Percentiles rank a stretch among this genome's conserved stretches.
These are phyloP conservation scores for Penicillium maclennaniae DNA, from an alignment of 495 filamentous ascomycete species.

Conservation along the genomic window DNA sequence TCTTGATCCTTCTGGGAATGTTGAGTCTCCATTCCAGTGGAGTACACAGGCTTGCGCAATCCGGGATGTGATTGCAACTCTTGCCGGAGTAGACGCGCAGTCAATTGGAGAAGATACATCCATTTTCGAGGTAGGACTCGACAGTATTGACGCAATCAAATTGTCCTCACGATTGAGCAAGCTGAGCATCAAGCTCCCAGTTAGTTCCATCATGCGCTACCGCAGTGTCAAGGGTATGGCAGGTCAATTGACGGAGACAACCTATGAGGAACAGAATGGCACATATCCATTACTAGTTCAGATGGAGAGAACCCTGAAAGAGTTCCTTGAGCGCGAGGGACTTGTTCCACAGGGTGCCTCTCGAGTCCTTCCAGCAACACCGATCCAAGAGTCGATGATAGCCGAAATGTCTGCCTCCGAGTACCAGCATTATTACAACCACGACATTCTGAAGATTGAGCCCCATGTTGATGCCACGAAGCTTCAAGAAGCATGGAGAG, in stretches of 20 bases:
- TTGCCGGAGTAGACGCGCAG: constrained; percentile 50
- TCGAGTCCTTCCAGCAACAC: constrained; percentile 64
- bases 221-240: constrained; percentile 58
- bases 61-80: constrained; percentile 54
- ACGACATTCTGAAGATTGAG: constrained; percentile 62
- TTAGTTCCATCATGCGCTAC: constrained; percentile 66
- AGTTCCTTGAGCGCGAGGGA: constrained; percentile 26
- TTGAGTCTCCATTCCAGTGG: constrained; percentile 47
- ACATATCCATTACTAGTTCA: constrained; percentile 16
- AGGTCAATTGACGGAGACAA: constrained; percentile 12
- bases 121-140: constrained; percentile 80
- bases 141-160: constrained; percentile 86
- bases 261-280: constrained; percentile 4
- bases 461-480: constrained; percentile 46
- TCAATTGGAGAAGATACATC: constrained; percentile 53
- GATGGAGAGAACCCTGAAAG: constrained; percentile 30
- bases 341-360: constrained; percentile 37
- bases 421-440: constrained; percentile 74
- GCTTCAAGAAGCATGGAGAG: constrained; percentile 56
- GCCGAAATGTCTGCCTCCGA: constrained; percentile 67
- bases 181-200: constrained; percentile 52
- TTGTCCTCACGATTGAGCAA: constrained; percentile 61
- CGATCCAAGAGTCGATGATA: constrained; percentile 82
- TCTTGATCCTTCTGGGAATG: neutral
- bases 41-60: constrained; percentile 44